phyloP scores from a whole-genome alignment of 441 rosid genomes.

The California macrophylla region DNA sequence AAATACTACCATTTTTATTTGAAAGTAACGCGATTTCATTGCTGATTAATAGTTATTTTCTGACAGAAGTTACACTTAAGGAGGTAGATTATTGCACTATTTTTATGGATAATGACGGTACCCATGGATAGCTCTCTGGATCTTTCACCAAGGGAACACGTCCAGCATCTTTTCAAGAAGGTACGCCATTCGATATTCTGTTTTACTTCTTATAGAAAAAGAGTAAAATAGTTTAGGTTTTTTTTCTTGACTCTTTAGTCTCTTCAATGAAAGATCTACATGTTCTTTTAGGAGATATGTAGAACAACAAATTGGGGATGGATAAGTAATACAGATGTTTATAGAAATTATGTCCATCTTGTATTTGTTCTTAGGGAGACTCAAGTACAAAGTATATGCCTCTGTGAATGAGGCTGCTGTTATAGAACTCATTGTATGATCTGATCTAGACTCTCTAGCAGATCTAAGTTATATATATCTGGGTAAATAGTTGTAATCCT shows the following conservation, averaged over 20 bases:
- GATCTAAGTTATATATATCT: not conserved
- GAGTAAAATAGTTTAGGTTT: not conserved
- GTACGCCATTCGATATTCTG: not conserved
- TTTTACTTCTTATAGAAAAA: not conserved
- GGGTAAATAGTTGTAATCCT: not conserved
- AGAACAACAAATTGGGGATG: not conserved
- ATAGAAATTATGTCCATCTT: not conserved
- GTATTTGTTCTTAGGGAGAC: not conserved
- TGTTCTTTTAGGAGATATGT: not conserved
- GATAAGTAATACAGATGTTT: not conserved
- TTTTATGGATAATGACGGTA: constrained; percentile 2
- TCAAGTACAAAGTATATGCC: not conserved
- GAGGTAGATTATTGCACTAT: not conserved
- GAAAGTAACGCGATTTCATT: not conserved
- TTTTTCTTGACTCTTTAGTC: not conserved
- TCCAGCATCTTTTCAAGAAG: constrained; percentile 1
- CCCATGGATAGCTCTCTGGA: constrained; percentile 1
- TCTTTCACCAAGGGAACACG: not conserved
- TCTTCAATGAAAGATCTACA: not conserved
- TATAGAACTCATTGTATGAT: not conserved
- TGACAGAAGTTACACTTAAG: not conserved
- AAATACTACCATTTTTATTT: not conserved
- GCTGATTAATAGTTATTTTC: not conserved
- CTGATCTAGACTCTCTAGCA: not conserved
- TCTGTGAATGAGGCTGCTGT: not conserved